Evolutionary conservation across 768 basidiomycete species (phyloP).

Genomic region (Termitomyces heimii): DNA sequence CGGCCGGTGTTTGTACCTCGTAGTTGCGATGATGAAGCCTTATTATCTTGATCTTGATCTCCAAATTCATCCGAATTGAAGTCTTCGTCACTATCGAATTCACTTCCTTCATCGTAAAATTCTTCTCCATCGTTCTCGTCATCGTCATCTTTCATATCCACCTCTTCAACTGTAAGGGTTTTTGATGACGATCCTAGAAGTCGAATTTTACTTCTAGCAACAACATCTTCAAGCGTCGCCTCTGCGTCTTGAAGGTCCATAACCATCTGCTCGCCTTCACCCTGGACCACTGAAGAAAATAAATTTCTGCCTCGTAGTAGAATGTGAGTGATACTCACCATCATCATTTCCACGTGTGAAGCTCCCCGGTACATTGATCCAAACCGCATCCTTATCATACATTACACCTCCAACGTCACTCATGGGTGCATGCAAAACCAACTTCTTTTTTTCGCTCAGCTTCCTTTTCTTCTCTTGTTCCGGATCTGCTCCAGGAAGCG

Average conservation of each 20-base stretch:
- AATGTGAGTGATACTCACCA: slow-evolving; percentile 30
- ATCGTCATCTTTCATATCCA: slow-evolving; percentile 25
- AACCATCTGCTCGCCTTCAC: slow-evolving; percentile 97
- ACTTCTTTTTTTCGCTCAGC: slow-evolving; percentile 91
- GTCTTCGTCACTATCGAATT: slow-evolving; percentile 8
- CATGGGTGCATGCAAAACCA: slow-evolving; percentile 95
- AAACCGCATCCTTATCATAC: slow-evolving; percentile 98
- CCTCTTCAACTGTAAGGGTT: slow-evolving; percentile 45
- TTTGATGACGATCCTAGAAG: slow-evolving; percentile 80
- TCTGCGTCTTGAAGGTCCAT: slow-evolving; percentile 89
- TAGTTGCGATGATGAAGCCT: slow-evolving; percentile 5
- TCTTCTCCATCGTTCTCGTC: slow-evolving; percentile 21
- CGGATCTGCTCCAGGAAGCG: slow-evolving; percentile 83
- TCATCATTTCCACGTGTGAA: slow-evolving; percentile 77
- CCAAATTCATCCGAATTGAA: slow-evolving; percentile 12
- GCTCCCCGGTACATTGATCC: slow-evolving; percentile 94
- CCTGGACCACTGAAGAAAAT: slow-evolving; percentile 54
- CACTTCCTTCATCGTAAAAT: slow-evolving; percentile 8
- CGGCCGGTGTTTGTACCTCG: slow-evolving; percentile 46
- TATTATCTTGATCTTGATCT: neutral
- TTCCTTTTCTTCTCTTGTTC: slow-evolving; percentile 93
- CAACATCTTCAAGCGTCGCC: slow-evolving; percentile 76
- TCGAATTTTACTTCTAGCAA: slow-evolving; percentile 75
- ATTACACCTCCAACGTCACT: slow-evolving; percentile 95
- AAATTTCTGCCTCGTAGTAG: neutral